Evolutionary conservation across 1,139 yeast species (phyloP).

Genomic region (Suhomyces bokatorum): DNA sequence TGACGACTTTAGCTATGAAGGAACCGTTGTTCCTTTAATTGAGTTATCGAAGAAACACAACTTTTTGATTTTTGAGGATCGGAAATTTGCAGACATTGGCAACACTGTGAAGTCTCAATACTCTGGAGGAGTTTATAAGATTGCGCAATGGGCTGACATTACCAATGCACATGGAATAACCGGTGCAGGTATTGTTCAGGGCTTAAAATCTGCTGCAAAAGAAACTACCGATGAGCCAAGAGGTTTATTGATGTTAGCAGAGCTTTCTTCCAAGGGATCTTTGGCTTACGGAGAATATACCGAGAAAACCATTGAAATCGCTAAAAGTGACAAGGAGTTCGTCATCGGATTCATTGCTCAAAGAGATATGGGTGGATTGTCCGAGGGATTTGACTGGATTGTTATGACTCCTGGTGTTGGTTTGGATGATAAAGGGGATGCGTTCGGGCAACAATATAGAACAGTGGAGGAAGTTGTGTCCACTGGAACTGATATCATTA

Average conservation of each 20-base stretch:
- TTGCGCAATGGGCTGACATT: conserved; percentile 93
- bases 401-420: conserved; percentile 99
- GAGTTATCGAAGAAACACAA: conserved; percentile 72
- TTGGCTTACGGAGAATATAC: conserved; percentile 93
- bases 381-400: conserved; percentile 90
- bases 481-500: conserved; percentile 88
- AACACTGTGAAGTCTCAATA: conserved; percentile 95
- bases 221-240: conserved; percentile 71
- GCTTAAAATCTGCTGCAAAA: conserved; percentile 78
- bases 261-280: conserved; percentile 89
- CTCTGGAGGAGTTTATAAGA: conserved; percentile 82
- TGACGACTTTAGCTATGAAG: conserved; percentile 81
- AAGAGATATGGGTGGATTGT: conserved; percentile 77
- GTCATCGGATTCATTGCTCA: conserved; percentile 98
- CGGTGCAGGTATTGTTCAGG: conserved; percentile 89
- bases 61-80: conserved; percentile 88
- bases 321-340: conserved; percentile 81
- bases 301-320: conserved; percentile 81
- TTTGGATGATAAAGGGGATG: conserved; percentile 95
- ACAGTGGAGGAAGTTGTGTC: conserved; percentile 81
- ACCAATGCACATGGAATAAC: conserved; percentile 98
- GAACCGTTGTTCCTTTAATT: conserved; percentile 72
- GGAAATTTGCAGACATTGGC: conserved; percentile 99
- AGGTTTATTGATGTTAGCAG: conserved; percentile 94
- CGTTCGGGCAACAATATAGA: conserved; percentile 94